Evolutionary conservation across 768 basidiomycete species (phyloP), one percentile per base, ranked within the genome.

Genomic region (Cystobasidium onofrii): DNA sequence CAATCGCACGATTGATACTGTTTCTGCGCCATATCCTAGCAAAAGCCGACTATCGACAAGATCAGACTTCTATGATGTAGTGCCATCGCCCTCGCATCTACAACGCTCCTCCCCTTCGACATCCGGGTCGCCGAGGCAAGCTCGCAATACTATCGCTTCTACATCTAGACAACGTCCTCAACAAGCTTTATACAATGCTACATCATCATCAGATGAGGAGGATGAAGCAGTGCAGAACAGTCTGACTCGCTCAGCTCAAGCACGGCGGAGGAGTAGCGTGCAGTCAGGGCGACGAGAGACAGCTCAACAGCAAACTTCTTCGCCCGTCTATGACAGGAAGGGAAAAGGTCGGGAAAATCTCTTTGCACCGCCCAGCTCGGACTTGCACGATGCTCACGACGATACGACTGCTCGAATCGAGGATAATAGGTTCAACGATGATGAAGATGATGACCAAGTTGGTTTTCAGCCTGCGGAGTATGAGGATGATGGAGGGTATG

Each of bases 161-260:
- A 46, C 65, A 9, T 46, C 69, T 39, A 61, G 18, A 20, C 31
- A 33, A 33, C 69, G 69, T 25, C 34, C 61, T 23, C 69, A 18
- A n/a, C n/a, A n/a, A 29, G 31, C 4, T 36, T 52, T 60, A 15
- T 2, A 36, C 12, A 20, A 41, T 25, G 44, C 50, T 10, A 52
- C n/a, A 1, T 71, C n/a, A 1, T 71, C 69, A 13, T 60, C 69
- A 20, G 69, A 71, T 27, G 69, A 64, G 63, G 63, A 64, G 36
- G 34, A 71, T n/a, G 69, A 55, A 29, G 69, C 27, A 27, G 52
- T 71, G 1, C 54, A 60, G 20, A 44, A 4, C 17, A 71, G 69
- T 34, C 55, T 71, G 7, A 61, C 44, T 6, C 29, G 55, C n/a
- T 55, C 69, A 10, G 33, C 69, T 3, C 52, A 36, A 39, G 52